phyloP scores from a whole-genome alignment of 2,329 filamentous ascomycete genomes.

The Fusarium papillatum region DNA sequence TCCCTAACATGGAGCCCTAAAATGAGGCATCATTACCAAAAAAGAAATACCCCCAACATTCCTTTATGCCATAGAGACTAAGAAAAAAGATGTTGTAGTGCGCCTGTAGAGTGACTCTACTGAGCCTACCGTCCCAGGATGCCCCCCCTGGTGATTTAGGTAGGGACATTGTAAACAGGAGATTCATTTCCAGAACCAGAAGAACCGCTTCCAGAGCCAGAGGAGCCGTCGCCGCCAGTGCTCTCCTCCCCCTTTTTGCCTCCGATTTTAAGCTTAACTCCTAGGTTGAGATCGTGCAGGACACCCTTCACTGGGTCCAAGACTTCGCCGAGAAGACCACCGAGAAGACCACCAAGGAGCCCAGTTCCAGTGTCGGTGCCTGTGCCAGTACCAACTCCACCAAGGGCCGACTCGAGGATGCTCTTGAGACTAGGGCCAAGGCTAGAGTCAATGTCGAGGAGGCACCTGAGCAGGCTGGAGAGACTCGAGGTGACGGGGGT shows the following conservation, averaged over 20 bases:
- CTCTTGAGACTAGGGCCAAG: neutral
- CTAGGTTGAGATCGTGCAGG: neutral
- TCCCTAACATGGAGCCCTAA: neutral
- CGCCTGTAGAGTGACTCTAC: no score
- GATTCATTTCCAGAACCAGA: neutral
- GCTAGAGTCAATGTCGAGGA: neutral
- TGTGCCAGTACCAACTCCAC: neutral
- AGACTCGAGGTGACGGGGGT: neutral
- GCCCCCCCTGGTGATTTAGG: neutral
- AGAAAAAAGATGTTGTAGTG: neutral
- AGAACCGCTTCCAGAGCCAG: neutral
- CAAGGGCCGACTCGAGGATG: neutral
- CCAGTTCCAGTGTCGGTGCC: neutral
- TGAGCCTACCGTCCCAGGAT: neutral
- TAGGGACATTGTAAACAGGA: neutral
- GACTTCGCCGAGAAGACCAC: neutral
- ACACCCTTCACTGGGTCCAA: neutral
- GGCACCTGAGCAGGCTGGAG: neutral
- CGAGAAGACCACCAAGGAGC: neutral
- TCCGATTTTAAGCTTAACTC: neutral
- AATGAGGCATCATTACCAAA: neutral
- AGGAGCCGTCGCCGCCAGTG: neutral
- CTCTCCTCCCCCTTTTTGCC: neutral
- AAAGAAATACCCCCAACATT: neutral
- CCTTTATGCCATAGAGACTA: fast-evolving